Percentiles rank a stretch among this genome's conserved stretches.
Conservation (phyloP, 1,284 basidiomycete species). For the Trametes hirsuta region DNA sequence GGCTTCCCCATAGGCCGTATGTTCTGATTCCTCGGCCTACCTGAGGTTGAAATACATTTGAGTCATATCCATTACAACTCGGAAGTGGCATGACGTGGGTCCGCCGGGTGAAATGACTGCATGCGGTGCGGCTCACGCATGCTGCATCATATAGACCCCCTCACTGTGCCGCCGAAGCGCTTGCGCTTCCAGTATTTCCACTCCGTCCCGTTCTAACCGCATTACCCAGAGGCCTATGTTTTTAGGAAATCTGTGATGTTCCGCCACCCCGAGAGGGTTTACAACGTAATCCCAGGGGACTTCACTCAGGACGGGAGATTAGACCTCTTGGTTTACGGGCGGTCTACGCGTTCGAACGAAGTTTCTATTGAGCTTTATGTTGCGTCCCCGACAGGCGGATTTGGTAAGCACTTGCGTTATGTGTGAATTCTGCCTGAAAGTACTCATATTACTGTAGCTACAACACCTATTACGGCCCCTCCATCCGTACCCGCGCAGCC, state of each 20-base stretch:
- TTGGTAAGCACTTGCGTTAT: conserved; percentile 53
- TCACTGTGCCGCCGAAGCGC: too few species aligned
- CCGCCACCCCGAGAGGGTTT: conserved; percentile 55
- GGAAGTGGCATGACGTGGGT: too few species aligned
- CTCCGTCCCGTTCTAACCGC: not conserved
- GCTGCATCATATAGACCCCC: too few species aligned
- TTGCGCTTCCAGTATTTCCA: not conserved
- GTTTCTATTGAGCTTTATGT: conserved; percentile 74
- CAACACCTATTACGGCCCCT: conserved; percentile 55
- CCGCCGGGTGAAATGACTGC: too few species aligned
- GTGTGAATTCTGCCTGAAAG: not conserved
- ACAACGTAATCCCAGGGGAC: conserved; percentile 91
- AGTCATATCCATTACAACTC: too few species aligned
- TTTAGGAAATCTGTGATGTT: conserved; percentile 62
- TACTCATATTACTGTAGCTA: conserved; percentile 28
- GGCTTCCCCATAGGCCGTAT: too few species aligned
- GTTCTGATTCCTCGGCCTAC: too few species aligned
- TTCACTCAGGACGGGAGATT: conserved; percentile 91
- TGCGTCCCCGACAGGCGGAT: conserved; percentile 63
- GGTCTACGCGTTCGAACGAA: conserved; percentile 49
- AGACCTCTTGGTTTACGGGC: conserved; percentile 88
- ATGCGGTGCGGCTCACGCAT: too few species aligned
- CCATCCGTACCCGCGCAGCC: conserved; percentile 79
- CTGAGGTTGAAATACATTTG: too few species aligned
- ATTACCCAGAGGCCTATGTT: conserved; percentile 55